phyloP scores from a whole-genome alignment of 1,284 basidiomycete species.

The Puccinia brachypodii region DNA sequence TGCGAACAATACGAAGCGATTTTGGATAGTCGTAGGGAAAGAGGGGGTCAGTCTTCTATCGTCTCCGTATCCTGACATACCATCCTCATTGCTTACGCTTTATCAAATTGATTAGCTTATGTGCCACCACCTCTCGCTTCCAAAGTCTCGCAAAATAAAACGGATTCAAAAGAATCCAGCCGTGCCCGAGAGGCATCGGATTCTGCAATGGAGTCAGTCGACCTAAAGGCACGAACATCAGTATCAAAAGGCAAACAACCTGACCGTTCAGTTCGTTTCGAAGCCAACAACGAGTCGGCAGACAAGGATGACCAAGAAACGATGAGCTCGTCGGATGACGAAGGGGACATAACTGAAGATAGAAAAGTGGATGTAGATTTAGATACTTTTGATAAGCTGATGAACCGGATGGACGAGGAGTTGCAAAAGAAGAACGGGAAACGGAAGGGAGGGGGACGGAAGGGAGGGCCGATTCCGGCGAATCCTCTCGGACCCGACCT shows the following conservation, averaged over 20 bases:
- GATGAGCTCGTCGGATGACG: neutral
- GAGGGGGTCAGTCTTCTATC: slow-evolving; percentile 67
- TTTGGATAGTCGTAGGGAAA: slow-evolving; percentile 68
- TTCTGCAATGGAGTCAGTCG: slow-evolving; percentile 20
- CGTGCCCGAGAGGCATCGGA: slow-evolving; percentile 30
- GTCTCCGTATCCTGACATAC: neutral
- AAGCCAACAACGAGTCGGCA: neutral
- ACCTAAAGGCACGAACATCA: neutral
- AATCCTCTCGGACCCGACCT: neutral
- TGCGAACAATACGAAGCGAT: slow-evolving; percentile 81
- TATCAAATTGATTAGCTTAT: neutral
- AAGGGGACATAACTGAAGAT: neutral
- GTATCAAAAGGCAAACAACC: slow-evolving; percentile 3
- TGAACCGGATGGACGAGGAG: slow-evolving; percentile 89
- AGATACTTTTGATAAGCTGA: slow-evolving; percentile 89
- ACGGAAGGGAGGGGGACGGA: slow-evolving; percentile 6
- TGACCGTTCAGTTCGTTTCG: slow-evolving; percentile 15
- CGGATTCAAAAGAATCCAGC: neutral
- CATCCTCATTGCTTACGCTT: neutral
- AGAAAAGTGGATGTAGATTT: slow-evolving; percentile 62
- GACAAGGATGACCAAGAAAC: neutral
- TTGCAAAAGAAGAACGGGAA: slow-evolving; percentile 61
- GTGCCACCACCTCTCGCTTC: slow-evolving; percentile 15
- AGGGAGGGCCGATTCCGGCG: slow-evolving; percentile 29
- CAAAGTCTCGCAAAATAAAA: slow-evolving; percentile 3